phyloP scores from a whole-genome alignment of 2,329 filamentous ascomycete genomes.

The Fusarium penzigii region DNA sequence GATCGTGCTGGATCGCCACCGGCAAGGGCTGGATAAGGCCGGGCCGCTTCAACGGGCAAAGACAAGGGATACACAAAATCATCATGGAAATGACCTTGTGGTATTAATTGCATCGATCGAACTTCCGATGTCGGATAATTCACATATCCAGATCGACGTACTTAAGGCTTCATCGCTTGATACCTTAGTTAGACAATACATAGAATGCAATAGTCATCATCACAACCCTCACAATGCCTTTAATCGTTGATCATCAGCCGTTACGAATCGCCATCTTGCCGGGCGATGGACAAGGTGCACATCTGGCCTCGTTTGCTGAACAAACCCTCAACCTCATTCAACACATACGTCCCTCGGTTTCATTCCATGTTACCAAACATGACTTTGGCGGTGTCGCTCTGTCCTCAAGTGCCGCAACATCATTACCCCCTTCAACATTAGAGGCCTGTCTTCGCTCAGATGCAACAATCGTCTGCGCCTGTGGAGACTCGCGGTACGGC shows the following conservation, averaged over 20 bases:
- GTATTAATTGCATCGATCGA: not conserved
- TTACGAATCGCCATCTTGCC: slow-evolving; percentile 9
- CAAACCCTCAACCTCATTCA: slow-evolving; percentile 7
- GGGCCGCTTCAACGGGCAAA: not conserved
- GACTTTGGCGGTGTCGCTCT: slow-evolving; percentile 7
- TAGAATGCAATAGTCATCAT: not conserved
- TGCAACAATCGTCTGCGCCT: slow-evolving; percentile 10
- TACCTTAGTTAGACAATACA: not conserved
- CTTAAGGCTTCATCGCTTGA: slow-evolving; percentile 1
- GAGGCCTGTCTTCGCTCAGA: slow-evolving; percentile 9
- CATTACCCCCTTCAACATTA: slow-evolving; percentile 6
- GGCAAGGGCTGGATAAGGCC: slow-evolving; percentile 7
- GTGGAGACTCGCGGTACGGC: slow-evolving; percentile 4
- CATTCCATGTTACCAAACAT: slow-evolving; percentile 9
- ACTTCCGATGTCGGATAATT: slow-evolving; percentile 10
- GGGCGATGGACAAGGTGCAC: slow-evolving; percentile 9
- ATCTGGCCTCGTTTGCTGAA: slow-evolving; percentile 7
- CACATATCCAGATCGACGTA: not conserved
- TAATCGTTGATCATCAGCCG: not conserved
- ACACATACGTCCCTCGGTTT: slow-evolving; percentile 2
- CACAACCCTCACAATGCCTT: slow-evolving; percentile 3
- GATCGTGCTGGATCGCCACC: not conserved
- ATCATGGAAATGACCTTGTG: not conserved
- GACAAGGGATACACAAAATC: not conserved
- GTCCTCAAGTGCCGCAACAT: not conserved